Percentiles rank a stretch among this genome's conserved stretches.
Evolutionary conservation across 2,329 filamentous ascomycete species (phyloP).

Genomic region (Didymella pomorum): DNA sequence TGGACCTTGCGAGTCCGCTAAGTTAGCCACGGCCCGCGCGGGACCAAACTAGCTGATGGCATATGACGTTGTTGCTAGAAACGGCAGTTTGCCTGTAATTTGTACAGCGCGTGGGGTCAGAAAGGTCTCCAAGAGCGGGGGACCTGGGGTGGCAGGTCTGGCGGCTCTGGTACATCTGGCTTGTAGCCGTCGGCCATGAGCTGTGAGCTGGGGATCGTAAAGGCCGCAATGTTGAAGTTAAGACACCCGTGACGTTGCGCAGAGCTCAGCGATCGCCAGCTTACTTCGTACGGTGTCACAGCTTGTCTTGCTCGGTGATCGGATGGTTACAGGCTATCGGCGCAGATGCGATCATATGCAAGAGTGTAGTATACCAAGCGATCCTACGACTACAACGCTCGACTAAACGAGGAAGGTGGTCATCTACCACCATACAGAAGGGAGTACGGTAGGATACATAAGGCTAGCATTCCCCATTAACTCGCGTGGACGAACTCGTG

Average conservation of each 20-base stretch:
- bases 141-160: not conserved
- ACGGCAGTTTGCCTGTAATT: not conserved
- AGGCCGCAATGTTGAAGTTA: slow-evolving; percentile 3
- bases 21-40: slow-evolving; percentile 16
- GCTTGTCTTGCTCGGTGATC: slow-evolving; percentile 6
- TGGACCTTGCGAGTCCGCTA: slow-evolving; percentile 3
- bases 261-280: slow-evolving; percentile 14
- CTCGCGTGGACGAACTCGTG: not conserved
- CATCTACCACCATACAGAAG: slow-evolving; percentile 10
- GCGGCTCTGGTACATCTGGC: not conserved
- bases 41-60: slow-evolving; percentile 13
- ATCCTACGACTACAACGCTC: slow-evolving; percentile 6
- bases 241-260: slow-evolving; percentile 8
- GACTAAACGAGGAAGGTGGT: slow-evolving; percentile 22
- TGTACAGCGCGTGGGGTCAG: slow-evolving; percentile 11
- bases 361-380: slow-evolving; percentile 15
- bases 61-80: slow-evolving; percentile 7
- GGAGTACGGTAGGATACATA: slow-evolving; percentile 11
- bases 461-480: slow-evolving; percentile 7
- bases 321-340: not conserved
- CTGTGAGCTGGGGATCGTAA: slow-evolving; percentile 7
- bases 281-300: slow-evolving; percentile 12
- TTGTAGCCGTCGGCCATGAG: not conserved
- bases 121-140: slow-evolving; percentile 6
- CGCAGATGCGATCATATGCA: slow-evolving; percentile 12